phyloP scores from a whole-genome alignment of 164 flowering plant species.

The Berberis vulgaris region DNA sequence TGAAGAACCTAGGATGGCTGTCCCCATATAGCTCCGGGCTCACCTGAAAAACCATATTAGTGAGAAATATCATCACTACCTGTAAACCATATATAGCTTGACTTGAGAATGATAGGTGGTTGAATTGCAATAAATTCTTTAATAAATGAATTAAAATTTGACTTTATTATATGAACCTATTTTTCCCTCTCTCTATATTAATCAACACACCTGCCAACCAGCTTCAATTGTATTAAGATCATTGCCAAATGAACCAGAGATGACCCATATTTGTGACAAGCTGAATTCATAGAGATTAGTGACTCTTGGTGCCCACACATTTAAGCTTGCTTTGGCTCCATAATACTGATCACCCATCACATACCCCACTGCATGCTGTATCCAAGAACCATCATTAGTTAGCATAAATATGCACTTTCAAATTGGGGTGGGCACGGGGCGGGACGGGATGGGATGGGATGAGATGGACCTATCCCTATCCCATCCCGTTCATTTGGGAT shows the following conservation, averaged over 20 bases:
- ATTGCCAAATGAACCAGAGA: constrained; percentile 88
- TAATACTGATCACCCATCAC: constrained; percentile 72
- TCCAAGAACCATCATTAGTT: neutral
- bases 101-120: constrained; percentile 8
- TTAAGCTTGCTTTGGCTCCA: constrained; percentile 92
- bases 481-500: no score
- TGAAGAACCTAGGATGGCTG: constrained; percentile 86
- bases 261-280: constrained; percentile 94
- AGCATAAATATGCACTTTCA: no score
- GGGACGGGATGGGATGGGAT: no score
- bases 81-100: neutral
- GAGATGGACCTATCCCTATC: no score
- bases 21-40: constrained; percentile 98
- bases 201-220: constrained; percentile 85
- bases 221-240: constrained; percentile 99
- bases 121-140: constrained; percentile 4
- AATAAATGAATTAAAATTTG: neutral
- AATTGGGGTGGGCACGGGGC: no score
- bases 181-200: no score
- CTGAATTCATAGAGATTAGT: constrained; percentile 72
- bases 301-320: constrained; percentile 89
- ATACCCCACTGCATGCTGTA: constrained; percentile 94
- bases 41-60: constrained; percentile 42
- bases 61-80: constrained; percentile 1
- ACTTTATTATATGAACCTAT: no score